Evolutionary conservation across 805 yeast species (phyloP).

Genomic region (Spathaspora girioi): DNA sequence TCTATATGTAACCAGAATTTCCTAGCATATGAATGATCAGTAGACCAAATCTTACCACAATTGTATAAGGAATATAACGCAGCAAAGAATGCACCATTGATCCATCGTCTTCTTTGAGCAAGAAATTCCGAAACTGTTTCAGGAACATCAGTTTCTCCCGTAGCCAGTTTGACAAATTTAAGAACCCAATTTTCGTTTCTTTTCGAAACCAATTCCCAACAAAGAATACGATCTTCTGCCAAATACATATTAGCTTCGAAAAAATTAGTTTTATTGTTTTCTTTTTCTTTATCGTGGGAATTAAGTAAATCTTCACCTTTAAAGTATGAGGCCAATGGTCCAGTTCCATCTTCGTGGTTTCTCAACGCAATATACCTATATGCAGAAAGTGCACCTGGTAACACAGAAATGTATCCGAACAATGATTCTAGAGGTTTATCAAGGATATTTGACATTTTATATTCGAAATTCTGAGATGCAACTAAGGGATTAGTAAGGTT

Average conservation of each 20-base stretch:
- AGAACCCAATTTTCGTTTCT: slow-evolving; percentile 80
- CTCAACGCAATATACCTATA: slow-evolving; percentile 84
- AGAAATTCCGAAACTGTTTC: slow-evolving; percentile 82
- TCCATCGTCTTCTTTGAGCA: slow-evolving; percentile 93
- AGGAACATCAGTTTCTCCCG: slow-evolving; percentile 97
- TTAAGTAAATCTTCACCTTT: slow-evolving; percentile 68
- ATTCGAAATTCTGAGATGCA: slow-evolving; percentile 95
- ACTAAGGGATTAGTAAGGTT: slow-evolving; percentile 86
- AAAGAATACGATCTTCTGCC: slow-evolving; percentile 93
- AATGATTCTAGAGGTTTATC: slow-evolving; percentile 92
- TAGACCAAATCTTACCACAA: slow-evolving; percentile 69
- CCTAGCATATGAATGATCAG: slow-evolving; percentile 68
- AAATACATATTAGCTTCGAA: slow-evolving; percentile 95
- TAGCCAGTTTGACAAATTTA: slow-evolving; percentile 87
- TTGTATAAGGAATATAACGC: slow-evolving; percentile 83
- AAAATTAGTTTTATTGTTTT: slow-evolving; percentile 60
- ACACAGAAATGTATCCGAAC: slow-evolving; percentile 88
- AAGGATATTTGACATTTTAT: slow-evolving; percentile 92
- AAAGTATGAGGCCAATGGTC: slow-evolving; percentile 86
- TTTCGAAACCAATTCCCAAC: slow-evolving; percentile 95
- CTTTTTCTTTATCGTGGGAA: slow-evolving; percentile 18
- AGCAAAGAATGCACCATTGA: slow-evolving; percentile 95
- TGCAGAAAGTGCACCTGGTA: slow-evolving; percentile 96
- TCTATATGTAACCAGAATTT: slow-evolving; percentile 74
- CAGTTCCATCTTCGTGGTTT: slow-evolving; percentile 86